A percentile compares a stretch with the other conserved stretches of the same genome.
These are phyloP conservation scores for Pichia sporocuriosa DNA, from an alignment of 805 yeast species.

Conservation along the genomic window DNA sequence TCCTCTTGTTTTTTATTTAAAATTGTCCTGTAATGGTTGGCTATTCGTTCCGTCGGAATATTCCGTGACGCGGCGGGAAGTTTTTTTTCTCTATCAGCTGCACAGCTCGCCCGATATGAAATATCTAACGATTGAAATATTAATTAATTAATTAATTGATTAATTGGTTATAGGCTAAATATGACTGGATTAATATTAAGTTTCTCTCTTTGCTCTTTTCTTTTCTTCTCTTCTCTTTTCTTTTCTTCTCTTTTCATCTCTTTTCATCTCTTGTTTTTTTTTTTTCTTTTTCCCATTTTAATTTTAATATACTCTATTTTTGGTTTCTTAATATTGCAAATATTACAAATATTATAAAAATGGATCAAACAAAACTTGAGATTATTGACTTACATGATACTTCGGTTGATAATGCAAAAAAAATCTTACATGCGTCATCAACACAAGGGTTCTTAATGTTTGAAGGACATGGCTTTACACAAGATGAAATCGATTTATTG, in stretches of 20 bases:
- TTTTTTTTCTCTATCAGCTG: no score
- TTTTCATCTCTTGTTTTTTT: neutral
- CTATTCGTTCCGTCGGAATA: no score
- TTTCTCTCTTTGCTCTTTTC: neutral
- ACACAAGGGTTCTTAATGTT: conserved; percentile 46
- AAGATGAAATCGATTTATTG: conserved; percentile 32
- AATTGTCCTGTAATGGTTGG: no score
- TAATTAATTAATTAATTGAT: no score
- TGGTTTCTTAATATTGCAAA: no score
- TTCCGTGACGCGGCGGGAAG: no score
- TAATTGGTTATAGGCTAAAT: no score
- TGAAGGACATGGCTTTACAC: conserved; percentile 46
- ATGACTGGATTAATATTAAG: neutral
- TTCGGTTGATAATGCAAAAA: conserved; percentile 30
- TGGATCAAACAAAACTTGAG: conserved; percentile 31
- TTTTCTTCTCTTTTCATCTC: neutral
- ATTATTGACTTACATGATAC: conserved; percentile 36
- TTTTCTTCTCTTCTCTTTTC: neutral
- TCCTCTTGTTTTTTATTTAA: no score
- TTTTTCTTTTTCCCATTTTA: neutral
- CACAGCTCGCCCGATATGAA: no score
- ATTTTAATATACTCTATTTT: neutral
- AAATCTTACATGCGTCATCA: conserved; percentile 39
- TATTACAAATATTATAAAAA: no score
- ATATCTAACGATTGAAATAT: no score